These are phyloP conservation scores for Juglanconis sp. DNA, from an alignment of 2,329 filamentous ascomycete species.

Conservation along the genomic window DNA sequence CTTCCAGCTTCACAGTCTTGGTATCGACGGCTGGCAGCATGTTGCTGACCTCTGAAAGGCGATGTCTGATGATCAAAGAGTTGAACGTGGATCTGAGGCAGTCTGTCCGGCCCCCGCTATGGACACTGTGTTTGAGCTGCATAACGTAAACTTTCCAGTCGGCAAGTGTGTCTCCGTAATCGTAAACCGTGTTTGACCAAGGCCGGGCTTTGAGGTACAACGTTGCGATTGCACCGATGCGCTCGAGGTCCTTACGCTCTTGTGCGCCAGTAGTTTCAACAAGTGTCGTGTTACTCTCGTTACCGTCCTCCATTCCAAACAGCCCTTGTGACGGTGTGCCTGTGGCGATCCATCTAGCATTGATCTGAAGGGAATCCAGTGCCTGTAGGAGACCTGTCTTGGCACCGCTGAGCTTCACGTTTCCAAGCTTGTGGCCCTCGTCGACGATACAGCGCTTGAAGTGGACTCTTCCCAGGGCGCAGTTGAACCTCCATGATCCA, in stretches of 20 bases:
- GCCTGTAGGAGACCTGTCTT: slow-evolving; percentile 54
- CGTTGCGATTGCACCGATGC: slow-evolving; percentile 62
- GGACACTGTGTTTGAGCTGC: slow-evolving; percentile 48
- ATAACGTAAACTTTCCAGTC: slow-evolving; percentile 74
- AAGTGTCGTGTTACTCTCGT: slow-evolving; percentile 6
- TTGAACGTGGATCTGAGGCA: slow-evolving; percentile 70
- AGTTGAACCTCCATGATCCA: slow-evolving; percentile 36
- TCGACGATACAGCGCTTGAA: slow-evolving; percentile 90
- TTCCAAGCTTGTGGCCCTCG: slow-evolving; percentile 83
- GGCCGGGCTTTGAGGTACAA: slow-evolving; percentile 75
- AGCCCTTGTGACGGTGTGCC: slow-evolving; percentile 85
- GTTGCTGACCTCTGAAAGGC: slow-evolving; percentile 64
- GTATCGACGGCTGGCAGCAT: slow-evolving; percentile 72
- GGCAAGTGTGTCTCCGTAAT: slow-evolving; percentile 55
- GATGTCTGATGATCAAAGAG: slow-evolving; percentile 78
- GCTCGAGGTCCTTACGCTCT: slow-evolving; percentile 62
- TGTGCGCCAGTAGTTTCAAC: slow-evolving; percentile 42
- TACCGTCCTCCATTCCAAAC: slow-evolving; percentile 63
- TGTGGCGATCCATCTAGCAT: slow-evolving; percentile 83
- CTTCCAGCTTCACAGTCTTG: slow-evolving; percentile 69
- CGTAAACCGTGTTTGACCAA: slow-evolving; percentile 63
- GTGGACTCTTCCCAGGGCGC: slow-evolving; percentile 67
- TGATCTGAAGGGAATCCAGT: slow-evolving; percentile 55
- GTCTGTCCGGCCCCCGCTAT: slow-evolving; percentile 54
- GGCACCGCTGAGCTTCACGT: slow-evolving; percentile 46